Conservation (phyloP, 257 asterid species). For the Oldenlandia corymbosa region DNA sequence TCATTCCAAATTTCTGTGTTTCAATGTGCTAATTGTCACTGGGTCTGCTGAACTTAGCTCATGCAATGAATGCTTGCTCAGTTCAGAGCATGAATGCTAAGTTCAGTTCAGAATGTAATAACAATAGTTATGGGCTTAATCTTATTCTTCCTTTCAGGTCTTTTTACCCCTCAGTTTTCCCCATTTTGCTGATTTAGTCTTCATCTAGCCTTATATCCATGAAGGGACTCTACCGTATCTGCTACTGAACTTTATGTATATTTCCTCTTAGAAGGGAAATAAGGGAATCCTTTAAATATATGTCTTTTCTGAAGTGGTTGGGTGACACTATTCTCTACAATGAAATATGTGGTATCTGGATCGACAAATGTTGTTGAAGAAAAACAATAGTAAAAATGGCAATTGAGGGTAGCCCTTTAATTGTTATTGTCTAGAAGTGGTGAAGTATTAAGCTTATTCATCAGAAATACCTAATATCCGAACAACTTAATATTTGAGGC, state of each 20-base stretch:
- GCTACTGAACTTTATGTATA: neutral
- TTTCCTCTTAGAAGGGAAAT: neutral
- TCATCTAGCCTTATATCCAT: neutral
- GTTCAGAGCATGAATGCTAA: too few species aligned
- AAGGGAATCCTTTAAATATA: neutral
- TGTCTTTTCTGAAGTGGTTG: neutral
- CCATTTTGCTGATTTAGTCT: neutral
- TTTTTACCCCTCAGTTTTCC: too few species aligned
- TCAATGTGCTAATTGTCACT: too few species aligned
- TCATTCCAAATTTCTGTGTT: too few species aligned
- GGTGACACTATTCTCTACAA: neutral
- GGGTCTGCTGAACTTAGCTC: too few species aligned
- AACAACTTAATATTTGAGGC: neutral
- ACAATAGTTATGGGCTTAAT: too few species aligned
- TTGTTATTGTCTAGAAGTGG: neutral
- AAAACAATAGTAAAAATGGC: neutral
- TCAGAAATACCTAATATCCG: neutral
- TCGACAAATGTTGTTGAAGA: neutral
- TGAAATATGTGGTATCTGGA: neutral
- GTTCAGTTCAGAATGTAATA: too few species aligned
- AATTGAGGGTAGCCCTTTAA: neutral
- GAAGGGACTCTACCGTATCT: neutral
- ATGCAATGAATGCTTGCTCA: too few species aligned
- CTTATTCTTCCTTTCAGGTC: too few species aligned
- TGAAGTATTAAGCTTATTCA: neutral